phyloP scores from a whole-genome alignment of 176 grass and related monocot genomes.

The sorghum (Sorghum bicolor) region Sorghum_bicolor_NCBIv3 NC_012878.2:53832501-53833000 shows the following conservation, averaged over 20 bases:
- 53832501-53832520: slow-evolving; percentile 27
- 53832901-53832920: slow-evolving; percentile 82
- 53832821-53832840: slow-evolving; percentile 51
- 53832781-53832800: slow-evolving; percentile 59
- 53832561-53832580: slow-evolving; percentile 38
- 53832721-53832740: slow-evolving; percentile 82
- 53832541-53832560: slow-evolving; percentile 23
- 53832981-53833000: slow-evolving; percentile 42
- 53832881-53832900: slow-evolving; percentile 50
- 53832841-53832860: slow-evolving; percentile 31
- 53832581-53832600: slow-evolving; percentile 33
- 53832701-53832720: slow-evolving; percentile 4
- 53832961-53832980: slow-evolving; percentile 75
- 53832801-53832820: slow-evolving; percentile 96
- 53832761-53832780: slow-evolving; percentile 76
- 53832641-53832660: slow-evolving; percentile 71
- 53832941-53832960: slow-evolving; percentile 70
- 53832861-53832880: slow-evolving; percentile 6
- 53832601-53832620: slow-evolving; percentile 36
- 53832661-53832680: slow-evolving; percentile 21
- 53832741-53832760: slow-evolving; percentile 70
- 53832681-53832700: slow-evolving; percentile 12
- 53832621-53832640: slow-evolving; percentile 77
- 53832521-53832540: not conserved
- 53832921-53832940: slow-evolving; percentile 51